These are phyloP conservation scores for Neurospora cerealis DNA, from an alignment of 495 filamentous ascomycete genomes.

Conservation along the genomic window DNA sequence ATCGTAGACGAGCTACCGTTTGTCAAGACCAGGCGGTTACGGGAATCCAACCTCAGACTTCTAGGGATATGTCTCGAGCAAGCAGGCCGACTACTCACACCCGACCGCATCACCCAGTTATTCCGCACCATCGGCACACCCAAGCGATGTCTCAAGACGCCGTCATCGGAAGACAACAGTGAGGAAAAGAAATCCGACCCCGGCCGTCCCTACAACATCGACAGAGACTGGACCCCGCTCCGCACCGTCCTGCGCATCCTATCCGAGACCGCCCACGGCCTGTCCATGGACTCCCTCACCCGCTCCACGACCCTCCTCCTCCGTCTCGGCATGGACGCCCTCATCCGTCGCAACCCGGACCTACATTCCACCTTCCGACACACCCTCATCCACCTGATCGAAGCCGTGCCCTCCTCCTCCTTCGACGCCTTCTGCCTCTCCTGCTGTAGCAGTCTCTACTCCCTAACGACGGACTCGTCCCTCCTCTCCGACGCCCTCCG, in stretches of 20 bases:
- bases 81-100: constrained; percentile 27
- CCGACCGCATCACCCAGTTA: constrained; percentile 24
- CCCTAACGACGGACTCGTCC: constrained; percentile 36
- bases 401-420: constrained; percentile 7
- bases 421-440: constrained; percentile 31
- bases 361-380: constrained; percentile 19
- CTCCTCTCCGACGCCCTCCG: constrained; percentile 43
- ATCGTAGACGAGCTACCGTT: constrained; percentile 56
- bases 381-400: constrained; percentile 5
- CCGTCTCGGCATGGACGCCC: constrained; percentile 46
- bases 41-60: constrained; percentile 51
- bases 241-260: constrained; percentile 25
- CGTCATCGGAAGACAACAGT: background rate
- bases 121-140: constrained; percentile 32
- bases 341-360: constrained; percentile 25
- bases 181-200: constrained; percentile 7
- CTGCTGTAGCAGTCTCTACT: constrained; percentile 38
- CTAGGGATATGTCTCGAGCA: constrained; percentile 27
- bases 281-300: constrained; percentile 12
- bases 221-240: constrained; percentile 26
- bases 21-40: constrained; percentile 51
- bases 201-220: constrained; percentile 15
- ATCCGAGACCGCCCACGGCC: constrained; percentile 14
- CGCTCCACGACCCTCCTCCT: constrained; percentile 26
- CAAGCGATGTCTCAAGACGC: constrained; percentile 14